Conservation (phyloP, 2,329 filamentous ascomycete genomes). For the Cercospora citrullina region DNA sequence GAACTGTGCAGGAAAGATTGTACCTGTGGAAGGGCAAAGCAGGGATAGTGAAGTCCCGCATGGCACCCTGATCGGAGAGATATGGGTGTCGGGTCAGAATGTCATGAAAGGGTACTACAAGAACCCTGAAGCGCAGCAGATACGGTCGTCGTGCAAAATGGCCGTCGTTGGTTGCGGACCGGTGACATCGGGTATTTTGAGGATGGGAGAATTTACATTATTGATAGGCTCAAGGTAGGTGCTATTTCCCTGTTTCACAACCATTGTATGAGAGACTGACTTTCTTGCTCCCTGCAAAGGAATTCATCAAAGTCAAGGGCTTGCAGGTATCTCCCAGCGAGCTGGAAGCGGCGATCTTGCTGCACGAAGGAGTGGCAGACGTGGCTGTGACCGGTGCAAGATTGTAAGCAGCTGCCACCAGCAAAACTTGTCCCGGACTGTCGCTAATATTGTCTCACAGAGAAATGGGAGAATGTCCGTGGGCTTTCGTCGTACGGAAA, state of each 20-base stretch:
- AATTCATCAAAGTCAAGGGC: slow-evolving; percentile 36
- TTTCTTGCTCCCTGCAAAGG: not conserved
- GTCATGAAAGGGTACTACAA: not conserved
- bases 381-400: not conserved
- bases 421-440: not conserved
- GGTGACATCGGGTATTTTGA: not conserved
- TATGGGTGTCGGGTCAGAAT: not conserved
- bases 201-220: not conserved
- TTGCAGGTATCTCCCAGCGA: slow-evolving; percentile 37
- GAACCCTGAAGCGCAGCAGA: not conserved
- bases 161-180: not conserved
- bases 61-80: not conserved
- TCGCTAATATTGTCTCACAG: not conserved
- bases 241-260: not conserved
- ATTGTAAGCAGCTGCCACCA: not conserved
- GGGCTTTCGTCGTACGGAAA: not conserved
- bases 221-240: not conserved
- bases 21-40: not conserved
- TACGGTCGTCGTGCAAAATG: not conserved
- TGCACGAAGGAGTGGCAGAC: slow-evolving; percentile 37
- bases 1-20: not conserved
- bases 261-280: not conserved
- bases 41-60: not conserved
- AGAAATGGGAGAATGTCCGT: not conserved
- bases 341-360: slow-evolving; percentile 46